phyloP scores from a whole-genome alignment of 2,329 filamentous ascomycete species.

The Penicillium sp. region DNA sequence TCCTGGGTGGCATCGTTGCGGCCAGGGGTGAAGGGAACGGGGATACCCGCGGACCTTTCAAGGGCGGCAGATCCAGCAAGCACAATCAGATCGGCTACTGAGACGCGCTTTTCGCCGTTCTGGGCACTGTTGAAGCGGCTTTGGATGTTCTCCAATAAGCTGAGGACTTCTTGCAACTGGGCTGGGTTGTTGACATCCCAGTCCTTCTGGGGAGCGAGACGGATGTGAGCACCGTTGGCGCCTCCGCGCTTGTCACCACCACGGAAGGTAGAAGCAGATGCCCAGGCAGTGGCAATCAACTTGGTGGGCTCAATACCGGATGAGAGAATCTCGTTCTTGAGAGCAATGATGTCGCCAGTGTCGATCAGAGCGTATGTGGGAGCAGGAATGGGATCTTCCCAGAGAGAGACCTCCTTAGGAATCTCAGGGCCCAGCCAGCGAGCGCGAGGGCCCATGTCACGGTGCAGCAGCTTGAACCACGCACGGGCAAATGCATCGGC shows the following conservation, averaged over 20 bases:
- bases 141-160: slow-evolving; percentile 64
- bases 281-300: slow-evolving; percentile 67
- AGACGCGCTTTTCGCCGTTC: slow-evolving; percentile 66
- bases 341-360: slow-evolving; percentile 60
- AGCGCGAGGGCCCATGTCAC: slow-evolving; percentile 70
- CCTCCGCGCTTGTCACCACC: slow-evolving; percentile 78
- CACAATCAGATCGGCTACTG: slow-evolving; percentile 75
- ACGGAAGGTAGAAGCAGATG: slow-evolving; percentile 70
- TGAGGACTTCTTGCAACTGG: slow-evolving; percentile 63
- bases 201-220: slow-evolving; percentile 67
- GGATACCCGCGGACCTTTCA: slow-evolving; percentile 66
- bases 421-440: slow-evolving; percentile 75
- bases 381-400: slow-evolving; percentile 72
- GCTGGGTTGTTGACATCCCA: slow-evolving; percentile 74
- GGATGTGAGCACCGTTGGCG: slow-evolving; percentile 76
- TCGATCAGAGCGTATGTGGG: slow-evolving; percentile 59
- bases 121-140: slow-evolving; percentile 60
- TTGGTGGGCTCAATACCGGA: slow-evolving; percentile 61
- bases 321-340: slow-evolving; percentile 69
- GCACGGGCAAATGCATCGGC: slow-evolving; percentile 68
- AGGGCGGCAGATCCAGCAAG: slow-evolving; percentile 69
- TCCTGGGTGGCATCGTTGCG: slow-evolving; percentile 70
- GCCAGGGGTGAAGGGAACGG: slow-evolving; percentile 71
- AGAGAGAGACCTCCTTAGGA: slow-evolving; percentile 66
- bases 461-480: slow-evolving; percentile 83